Evolutionary conservation across 371 early-diverging fungal species (phyloP).

Genomic region (Mortierella sp.): DNA sequence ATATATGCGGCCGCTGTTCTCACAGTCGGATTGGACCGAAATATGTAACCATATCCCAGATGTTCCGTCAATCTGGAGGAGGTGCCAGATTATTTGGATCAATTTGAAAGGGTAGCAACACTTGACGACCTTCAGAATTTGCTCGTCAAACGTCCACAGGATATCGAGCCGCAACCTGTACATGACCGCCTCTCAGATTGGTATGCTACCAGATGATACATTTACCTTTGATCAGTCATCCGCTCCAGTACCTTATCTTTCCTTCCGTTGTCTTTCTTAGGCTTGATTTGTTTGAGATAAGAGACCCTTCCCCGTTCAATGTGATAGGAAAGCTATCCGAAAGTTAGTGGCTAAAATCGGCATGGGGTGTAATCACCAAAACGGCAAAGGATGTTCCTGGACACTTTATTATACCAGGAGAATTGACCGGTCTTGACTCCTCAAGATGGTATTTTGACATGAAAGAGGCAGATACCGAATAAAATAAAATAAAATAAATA

Average conservation of each 20-base stretch:
- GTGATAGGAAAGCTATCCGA: slow-evolving; percentile 23
- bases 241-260: background rate
- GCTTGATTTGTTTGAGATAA: slow-evolving; percentile 25
- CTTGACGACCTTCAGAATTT: slow-evolving; percentile 19
- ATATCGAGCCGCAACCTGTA: slow-evolving; percentile 23
- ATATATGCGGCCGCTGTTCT: slow-evolving; percentile 15
- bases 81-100: slow-evolving; percentile 25
- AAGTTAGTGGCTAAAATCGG: slow-evolving; percentile 28
- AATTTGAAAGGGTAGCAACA: slow-evolving; percentile 22
- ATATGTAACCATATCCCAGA: slow-evolving; percentile 21
- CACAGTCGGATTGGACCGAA: slow-evolving; percentile 22
- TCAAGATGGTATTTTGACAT: too few relatives aligned
- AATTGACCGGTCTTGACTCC: slow-evolving; percentile 24
- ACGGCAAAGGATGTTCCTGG: slow-evolving; percentile 26
- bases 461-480: too few relatives aligned
- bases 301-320: slow-evolving; percentile 27
- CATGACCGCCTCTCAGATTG: slow-evolving; percentile 31
- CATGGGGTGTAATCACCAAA: slow-evolving; percentile 35
- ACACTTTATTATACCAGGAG: slow-evolving; percentile 28
- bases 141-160: slow-evolving; percentile 20
- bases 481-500: too few relatives aligned
- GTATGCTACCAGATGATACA: slow-evolving; percentile 5
- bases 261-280: background rate
- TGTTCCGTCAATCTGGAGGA: slow-evolving; percentile 10
- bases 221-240: background rate